Percentiles rank a stretch among this genome's conserved stretches.
Evolutionary conservation across 2,329 filamentous ascomycete genomes (phyloP).

Genomic region (Lasiodiplodia gonubiensis): DNA sequence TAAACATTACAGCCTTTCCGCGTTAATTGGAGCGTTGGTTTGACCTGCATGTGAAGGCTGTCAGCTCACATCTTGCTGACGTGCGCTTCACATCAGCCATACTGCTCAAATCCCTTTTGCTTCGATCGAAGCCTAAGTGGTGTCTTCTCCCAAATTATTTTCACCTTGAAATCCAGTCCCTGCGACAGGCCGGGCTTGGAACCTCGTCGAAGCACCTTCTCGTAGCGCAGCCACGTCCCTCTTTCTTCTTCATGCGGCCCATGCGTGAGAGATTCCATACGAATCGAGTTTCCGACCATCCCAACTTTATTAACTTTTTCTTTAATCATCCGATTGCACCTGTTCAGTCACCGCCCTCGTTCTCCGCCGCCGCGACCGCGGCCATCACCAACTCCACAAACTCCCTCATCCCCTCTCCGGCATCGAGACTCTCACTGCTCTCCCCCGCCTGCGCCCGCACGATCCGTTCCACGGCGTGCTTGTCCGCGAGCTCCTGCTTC

Average conservation of each 20-base stretch:
- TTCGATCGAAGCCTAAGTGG: neutral
- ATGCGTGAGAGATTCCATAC: neutral
- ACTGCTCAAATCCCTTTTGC: neutral
- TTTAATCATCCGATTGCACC: neutral
- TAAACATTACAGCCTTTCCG: neutral
- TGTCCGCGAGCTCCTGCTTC: slow-evolving; percentile 23
- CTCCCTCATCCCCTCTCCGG: slow-evolving; percentile 22
- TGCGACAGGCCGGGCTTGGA: neutral
- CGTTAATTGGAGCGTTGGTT: neutral
- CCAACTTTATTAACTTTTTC: neutral
- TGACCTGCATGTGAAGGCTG: neutral
- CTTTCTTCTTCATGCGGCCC: neutral
- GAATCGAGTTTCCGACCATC: neutral
- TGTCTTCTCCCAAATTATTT: neutral
- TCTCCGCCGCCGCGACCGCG: too few species aligned
- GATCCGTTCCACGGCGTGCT: neutral
- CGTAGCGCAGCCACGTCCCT: neutral
- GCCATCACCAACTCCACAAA: slow-evolving; percentile 20
- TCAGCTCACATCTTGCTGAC: neutral
- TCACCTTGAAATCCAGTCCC: neutral
- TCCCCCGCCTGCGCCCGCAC: slow-evolving; percentile 8
- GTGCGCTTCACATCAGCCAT: neutral
- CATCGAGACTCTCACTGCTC: neutral
- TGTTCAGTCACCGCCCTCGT: neutral
- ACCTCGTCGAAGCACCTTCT: neutral